These are phyloP conservation scores for Suhomyces ambrosiae DNA, from an alignment of 1,139 yeast species.

Conservation along the genomic window DNA sequence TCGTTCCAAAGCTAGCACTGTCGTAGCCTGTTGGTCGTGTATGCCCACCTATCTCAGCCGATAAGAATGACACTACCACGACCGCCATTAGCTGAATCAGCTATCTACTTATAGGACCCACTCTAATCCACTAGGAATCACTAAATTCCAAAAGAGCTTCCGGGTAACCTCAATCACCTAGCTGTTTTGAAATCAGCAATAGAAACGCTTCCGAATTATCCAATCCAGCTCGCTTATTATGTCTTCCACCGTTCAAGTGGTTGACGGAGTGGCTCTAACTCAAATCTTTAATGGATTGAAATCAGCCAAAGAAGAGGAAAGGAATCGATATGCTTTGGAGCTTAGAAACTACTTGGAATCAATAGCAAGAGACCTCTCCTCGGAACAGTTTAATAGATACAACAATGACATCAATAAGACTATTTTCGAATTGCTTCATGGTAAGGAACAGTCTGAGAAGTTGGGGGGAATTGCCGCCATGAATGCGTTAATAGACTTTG, in stretches of 20 bases:
- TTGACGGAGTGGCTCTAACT: slow-evolving; percentile 54
- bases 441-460: slow-evolving; percentile 69
- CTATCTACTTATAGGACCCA: too few species aligned
- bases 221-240: too few species aligned
- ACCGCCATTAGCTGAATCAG: too few species aligned
- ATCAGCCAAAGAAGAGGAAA: slow-evolving; percentile 52
- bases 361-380: slow-evolving; percentile 71
- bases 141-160: too few species aligned
- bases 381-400: slow-evolving; percentile 78
- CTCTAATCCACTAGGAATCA: too few species aligned
- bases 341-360: slow-evolving; percentile 67
- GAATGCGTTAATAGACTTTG: slow-evolving; percentile 81
- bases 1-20: too few species aligned
- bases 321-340: slow-evolving; percentile 64
- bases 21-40: too few species aligned
- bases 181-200: too few species aligned
- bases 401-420: slow-evolving; percentile 86
- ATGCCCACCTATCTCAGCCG: slow-evolving; percentile 5
- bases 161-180: too few species aligned
- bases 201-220: too few species aligned
- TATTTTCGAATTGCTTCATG: slow-evolving; percentile 81
- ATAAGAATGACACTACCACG: slow-evolving; percentile 5
- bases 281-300: slow-evolving; percentile 57
- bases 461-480: slow-evolving; percentile 92
- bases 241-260: slow-evolving; percentile 40